phyloP scores from a whole-genome alignment of 352 stramenopile genomes.

The Phytophthora tentaculata region DNA sequence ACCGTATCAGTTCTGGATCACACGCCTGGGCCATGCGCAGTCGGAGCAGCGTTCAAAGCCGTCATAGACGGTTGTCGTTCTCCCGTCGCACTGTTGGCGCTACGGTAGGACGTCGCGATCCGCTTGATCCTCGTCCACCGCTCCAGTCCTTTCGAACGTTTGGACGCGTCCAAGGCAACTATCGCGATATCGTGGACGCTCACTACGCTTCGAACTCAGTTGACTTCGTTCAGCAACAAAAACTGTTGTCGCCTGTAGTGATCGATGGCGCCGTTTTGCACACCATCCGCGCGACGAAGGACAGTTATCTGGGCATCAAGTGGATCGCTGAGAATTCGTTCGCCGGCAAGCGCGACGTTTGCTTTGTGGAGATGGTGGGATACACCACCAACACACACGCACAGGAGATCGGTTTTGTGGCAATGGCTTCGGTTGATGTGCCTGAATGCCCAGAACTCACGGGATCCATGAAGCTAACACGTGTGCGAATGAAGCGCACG shows the following conservation, averaged over 20 bases:
- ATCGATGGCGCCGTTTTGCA: conserved; percentile 51
- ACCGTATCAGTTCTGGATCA: conserved; percentile 17
- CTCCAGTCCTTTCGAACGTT: conserved; percentile 57
- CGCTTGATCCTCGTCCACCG: conserved; percentile 12
- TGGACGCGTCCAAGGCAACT: conserved; percentile 56
- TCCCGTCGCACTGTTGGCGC: conserved; percentile 21
- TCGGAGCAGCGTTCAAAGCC: conserved; percentile 20
- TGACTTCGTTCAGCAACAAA: conserved; percentile 53
- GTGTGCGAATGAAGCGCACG: conserved; percentile 53
- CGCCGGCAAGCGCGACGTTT: conserved; percentile 44
- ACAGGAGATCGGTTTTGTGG: conserved; percentile 50
- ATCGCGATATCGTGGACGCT: conserved; percentile 52
- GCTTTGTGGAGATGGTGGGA: conserved; percentile 60
- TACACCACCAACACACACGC: conserved; percentile 45
- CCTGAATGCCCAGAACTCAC: conserved; percentile 52
- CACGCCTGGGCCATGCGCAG: conserved; percentile 14
- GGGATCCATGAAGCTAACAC: conserved; percentile 37
- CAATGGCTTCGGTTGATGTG: conserved; percentile 45
- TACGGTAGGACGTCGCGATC: conserved; percentile 13
- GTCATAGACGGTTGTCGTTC: conserved; percentile 4
- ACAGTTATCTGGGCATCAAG: conserved; percentile 61
- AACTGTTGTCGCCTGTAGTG: conserved; percentile 50
- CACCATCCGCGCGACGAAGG: conserved; percentile 34
- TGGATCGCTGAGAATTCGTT: conserved; percentile 48
- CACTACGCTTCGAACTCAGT: conserved; percentile 43